Evolutionary conservation across 345 rosid species (phyloP).

Genomic region (Streptanthus diversifolius): DNA sequence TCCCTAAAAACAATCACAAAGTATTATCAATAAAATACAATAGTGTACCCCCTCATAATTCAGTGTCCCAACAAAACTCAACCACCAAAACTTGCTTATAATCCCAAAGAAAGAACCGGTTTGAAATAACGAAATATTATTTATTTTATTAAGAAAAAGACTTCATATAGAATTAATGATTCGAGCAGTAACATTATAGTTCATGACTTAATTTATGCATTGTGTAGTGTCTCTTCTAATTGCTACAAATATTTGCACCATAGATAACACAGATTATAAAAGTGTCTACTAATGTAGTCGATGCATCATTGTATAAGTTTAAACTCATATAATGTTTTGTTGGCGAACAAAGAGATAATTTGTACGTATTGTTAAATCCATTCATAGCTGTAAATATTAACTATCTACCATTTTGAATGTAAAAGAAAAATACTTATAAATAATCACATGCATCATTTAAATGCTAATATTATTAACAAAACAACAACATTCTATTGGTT

Average conservation of each 20-base stretch:
- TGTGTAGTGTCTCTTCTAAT: background rate
- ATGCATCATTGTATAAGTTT: background rate
- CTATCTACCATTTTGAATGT: background rate
- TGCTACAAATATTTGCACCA: background rate
- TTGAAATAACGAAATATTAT: background rate
- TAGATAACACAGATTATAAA: background rate
- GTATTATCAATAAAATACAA: background rate
- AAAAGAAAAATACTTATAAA: background rate
- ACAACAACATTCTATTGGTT: background rate
- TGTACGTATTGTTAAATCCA: background rate
- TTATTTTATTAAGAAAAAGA: background rate
- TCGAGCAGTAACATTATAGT: background rate
- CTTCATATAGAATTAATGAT: background rate
- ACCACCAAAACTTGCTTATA: constrained; percentile 12
- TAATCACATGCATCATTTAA: background rate
- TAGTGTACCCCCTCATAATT: background rate
- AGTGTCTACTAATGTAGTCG: background rate
- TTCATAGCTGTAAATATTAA: background rate
- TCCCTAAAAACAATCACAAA: background rate
- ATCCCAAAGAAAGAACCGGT: background rate
- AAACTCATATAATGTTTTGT: background rate
- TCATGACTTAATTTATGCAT: background rate
- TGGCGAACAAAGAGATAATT: background rate
- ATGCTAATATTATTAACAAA: background rate
- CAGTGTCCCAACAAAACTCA: constrained; percentile 15